These are phyloP conservation scores for Alternaria burnsii DNA, from an alignment of 2,329 filamentous ascomycete genomes.

Conservation along the genomic window DNA sequence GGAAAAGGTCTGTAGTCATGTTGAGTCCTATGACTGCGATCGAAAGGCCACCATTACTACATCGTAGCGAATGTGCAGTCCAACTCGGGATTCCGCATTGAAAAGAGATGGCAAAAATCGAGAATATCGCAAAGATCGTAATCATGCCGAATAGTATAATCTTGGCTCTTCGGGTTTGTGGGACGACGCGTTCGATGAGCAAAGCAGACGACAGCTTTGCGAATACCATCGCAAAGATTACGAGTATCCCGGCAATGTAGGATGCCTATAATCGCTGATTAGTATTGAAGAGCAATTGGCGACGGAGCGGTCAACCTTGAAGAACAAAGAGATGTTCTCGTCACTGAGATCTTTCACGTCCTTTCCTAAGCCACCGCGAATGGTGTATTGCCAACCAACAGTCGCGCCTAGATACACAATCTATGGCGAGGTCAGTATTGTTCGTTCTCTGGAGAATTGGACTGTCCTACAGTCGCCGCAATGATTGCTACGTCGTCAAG, in stretches of 20 bases:
- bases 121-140: slow-evolving; percentile 22
- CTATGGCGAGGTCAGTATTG: slow-evolving; percentile 16
- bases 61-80: slow-evolving; percentile 15
- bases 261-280: slow-evolving; percentile 13
- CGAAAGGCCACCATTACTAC: slow-evolving; percentile 20
- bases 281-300: not conserved
- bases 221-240: slow-evolving; percentile 22
- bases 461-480: slow-evolving; percentile 20
- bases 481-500: slow-evolving; percentile 27
- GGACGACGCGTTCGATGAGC: slow-evolving; percentile 29
- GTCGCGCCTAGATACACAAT: slow-evolving; percentile 20
- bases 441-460: not conserved
- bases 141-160: slow-evolving; percentile 22
- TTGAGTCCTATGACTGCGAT: slow-evolving; percentile 31
- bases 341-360: slow-evolving; percentile 7
- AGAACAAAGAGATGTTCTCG: slow-evolving; percentile 17
- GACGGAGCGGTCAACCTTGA: slow-evolving; percentile 18
- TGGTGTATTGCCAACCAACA: slow-evolving; percentile 26
- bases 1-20: slow-evolving; percentile 31
- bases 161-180: slow-evolving; percentile 20
- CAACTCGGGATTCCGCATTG: slow-evolving; percentile 28
- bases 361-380: slow-evolving; percentile 28
- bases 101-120: slow-evolving; percentile 24
- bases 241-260: slow-evolving; percentile 22
- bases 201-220: slow-evolving; percentile 30